A percentile compares a stretch with the other conserved stretches of the same genome.
Conservation (phyloP, 129 eudicot species). For the Helianthus tuberosus region DNA sequence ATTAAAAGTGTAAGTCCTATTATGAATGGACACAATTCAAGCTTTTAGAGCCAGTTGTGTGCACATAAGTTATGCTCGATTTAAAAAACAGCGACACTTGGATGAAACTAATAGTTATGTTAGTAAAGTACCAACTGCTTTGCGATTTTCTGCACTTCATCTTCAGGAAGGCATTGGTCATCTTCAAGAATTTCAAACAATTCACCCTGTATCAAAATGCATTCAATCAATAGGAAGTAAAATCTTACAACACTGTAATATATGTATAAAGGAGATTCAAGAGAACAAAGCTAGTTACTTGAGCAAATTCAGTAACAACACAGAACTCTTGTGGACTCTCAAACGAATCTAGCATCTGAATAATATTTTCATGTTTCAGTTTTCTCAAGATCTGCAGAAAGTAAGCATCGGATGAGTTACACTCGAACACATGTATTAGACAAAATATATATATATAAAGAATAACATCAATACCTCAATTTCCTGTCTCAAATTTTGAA, state of each 20-base stretch:
- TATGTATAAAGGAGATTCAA: not conserved
- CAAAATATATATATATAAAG: not conserved
- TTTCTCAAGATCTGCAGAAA: slow-evolving; percentile 80
- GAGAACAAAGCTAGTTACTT: slow-evolving; percentile 44
- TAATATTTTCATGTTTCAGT: slow-evolving; percentile 91
- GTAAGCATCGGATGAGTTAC: not conserved
- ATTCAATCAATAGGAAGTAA: slow-evolving; percentile 8
- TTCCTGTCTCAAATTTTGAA: slow-evolving; percentile 88
- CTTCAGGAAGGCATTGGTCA: slow-evolving; percentile 97
- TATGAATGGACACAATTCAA: not conserved
- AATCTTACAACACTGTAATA: not conserved
- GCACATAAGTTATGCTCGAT: not conserved
- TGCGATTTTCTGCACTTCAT: slow-evolving; percentile 92
- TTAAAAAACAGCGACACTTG: not conserved
- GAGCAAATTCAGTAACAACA: slow-evolving; percentile 97
- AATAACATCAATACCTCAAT: slow-evolving; percentile 73
- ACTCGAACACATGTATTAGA: not conserved
- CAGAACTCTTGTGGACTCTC: slow-evolving; percentile 98
- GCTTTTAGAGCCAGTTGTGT: slow-evolving; percentile 6
- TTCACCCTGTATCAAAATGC: slow-evolving; percentile 67
- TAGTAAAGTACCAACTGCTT: slow-evolving; percentile 81
- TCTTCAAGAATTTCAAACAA: slow-evolving; percentile 96
- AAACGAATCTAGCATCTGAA: slow-evolving; percentile 94
- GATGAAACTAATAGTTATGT: not conserved
- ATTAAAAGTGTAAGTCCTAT: too few species aligned